These are phyloP conservation scores for Psilocybe cubensis DNA, from an alignment of 768 basidiomycete genomes.

Conservation along the genomic window DNA sequence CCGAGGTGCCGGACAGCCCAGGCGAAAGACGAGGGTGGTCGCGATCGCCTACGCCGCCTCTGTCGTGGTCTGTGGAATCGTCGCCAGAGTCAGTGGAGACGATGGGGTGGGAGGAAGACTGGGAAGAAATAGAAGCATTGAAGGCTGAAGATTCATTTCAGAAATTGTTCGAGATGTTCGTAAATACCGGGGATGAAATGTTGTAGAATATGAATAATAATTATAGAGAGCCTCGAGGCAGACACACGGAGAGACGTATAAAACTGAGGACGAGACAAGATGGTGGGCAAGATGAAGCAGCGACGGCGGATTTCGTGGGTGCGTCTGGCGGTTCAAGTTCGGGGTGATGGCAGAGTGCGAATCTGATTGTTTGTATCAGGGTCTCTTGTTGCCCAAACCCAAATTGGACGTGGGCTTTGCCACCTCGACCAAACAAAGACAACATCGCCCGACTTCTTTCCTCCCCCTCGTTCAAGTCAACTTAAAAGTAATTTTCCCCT, in stretches of 20 bases:
- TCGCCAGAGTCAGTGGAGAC: not conserved
- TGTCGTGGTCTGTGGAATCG: not conserved
- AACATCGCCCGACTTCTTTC: slow-evolving; percentile 54
- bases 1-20: not conserved
- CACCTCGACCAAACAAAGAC: slow-evolving; percentile 49
- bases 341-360: slow-evolving; percentile 19
- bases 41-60: not conserved
- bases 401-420: slow-evolving; percentile 43
- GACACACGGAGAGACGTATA: slow-evolving; percentile 8
- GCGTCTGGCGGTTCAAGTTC: slow-evolving; percentile 10
- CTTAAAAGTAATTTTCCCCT: slow-evolving; percentile 53
- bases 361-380: slow-evolving; percentile 21
- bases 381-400: slow-evolving; percentile 55
- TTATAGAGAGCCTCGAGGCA: slow-evolving; percentile 13
- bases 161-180: slow-evolving; percentile 19
- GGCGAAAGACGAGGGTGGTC: not conserved
- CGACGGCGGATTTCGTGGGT: slow-evolving; percentile 33
- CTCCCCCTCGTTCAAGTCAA: slow-evolving; percentile 55
- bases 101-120: not conserved
- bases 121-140: not conserved
- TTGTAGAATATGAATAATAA: too few relatives aligned
- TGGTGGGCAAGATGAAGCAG: too few relatives aligned
- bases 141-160: slow-evolving; percentile 1
- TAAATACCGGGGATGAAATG: slow-evolving; percentile 14
- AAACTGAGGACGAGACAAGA: too few relatives aligned